phyloP scores from a whole-genome alignment of 441 rosid species.

The Eutrema salsugineum region DNA sequence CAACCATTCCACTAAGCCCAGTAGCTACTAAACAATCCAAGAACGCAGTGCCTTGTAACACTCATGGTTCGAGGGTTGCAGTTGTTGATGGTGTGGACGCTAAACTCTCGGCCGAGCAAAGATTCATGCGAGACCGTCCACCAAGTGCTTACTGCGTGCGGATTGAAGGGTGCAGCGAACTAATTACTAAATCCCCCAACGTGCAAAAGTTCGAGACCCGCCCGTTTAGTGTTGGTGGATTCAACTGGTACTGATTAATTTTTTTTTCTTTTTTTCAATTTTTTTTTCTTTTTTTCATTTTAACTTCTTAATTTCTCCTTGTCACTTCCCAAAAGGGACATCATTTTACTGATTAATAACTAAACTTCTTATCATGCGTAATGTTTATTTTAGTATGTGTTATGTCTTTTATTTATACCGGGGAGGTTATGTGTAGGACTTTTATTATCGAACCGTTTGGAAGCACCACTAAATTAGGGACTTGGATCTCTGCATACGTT shows the following conservation, averaged over 20 bases:
- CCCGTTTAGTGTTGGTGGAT: background rate
- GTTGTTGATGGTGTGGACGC: background rate
- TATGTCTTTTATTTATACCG: background rate
- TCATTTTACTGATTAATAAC: too few species aligned
- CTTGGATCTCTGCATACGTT: slow-evolving; percentile 7
- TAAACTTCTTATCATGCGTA: background rate
- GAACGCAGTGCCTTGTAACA: background rate
- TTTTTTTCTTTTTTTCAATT: too few species aligned
- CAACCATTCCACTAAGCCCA: background rate
- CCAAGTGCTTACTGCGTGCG: background rate
- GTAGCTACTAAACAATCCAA: background rate
- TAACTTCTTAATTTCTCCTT: too few species aligned
- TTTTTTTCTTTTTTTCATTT: too few species aligned
- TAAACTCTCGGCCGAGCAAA: background rate
- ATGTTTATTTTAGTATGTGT: background rate
- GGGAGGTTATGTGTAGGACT: background rate
- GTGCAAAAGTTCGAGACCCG: background rate
- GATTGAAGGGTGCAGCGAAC: background rate
- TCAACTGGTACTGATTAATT: background rate
- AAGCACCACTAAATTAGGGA: background rate
- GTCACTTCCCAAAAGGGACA: too few species aligned
- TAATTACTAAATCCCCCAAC: background rate
- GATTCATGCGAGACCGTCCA: background rate
- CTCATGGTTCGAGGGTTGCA: background rate
- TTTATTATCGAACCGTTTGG: background rate